Base-by-base conservation (phyloP, 192 early-diverging fungal genomes). In the Umbelopsis ramanniana region DNA sequence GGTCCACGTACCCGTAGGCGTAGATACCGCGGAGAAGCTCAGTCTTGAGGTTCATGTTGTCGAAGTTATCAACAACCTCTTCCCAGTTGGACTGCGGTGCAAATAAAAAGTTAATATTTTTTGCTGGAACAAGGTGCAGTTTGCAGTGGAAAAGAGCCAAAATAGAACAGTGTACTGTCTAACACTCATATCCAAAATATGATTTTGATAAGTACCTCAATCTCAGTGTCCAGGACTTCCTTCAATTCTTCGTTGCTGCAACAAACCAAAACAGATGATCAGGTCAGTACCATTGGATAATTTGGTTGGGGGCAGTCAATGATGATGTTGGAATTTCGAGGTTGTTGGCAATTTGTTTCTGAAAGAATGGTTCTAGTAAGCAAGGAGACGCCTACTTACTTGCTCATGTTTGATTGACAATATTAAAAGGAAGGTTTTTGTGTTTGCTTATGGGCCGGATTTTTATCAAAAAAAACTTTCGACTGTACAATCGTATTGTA, bases 21-120 rank as follows among this genome's bases (percentile, higher is more conserved):
- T 96, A 98, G 87, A 98, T 93, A 89, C 96, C 96, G 82, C 96
- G 93, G 74, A 98, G 90, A 74, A 97, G 90, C 75, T 97, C 91
- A 63, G 91, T 85, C 69, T 91, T 89, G 69, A 98, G 90, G 80
- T 83, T 88, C 96, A 98, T 97, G 87, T 94, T 94, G 77, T 98
- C 96, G 77, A 98, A 98, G 87, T 90, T 93, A 75, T 96, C 95
- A 76, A 93, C 88, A 73, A 97, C 85, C 83, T 96, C 93, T 81
- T 94, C 93, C 90, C 90, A 97, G 93, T 96, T 98, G 86, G 96
- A 90, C 91, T 91, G 82, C 3, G 52, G 23, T 40, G 52, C 37
- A 33, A 66, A 69, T 63, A 40, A 29, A 45, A n/a, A 17, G 48
- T 57, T 46, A 43, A 22, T 22, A 9, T 66, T 47, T 38, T 19